Evolutionary conservation across 495 filamentous ascomycete genomes (phyloP), one percentile per base, ranked within the genome.

Genomic region (Lasiosphaeris hirsuta): DNA sequence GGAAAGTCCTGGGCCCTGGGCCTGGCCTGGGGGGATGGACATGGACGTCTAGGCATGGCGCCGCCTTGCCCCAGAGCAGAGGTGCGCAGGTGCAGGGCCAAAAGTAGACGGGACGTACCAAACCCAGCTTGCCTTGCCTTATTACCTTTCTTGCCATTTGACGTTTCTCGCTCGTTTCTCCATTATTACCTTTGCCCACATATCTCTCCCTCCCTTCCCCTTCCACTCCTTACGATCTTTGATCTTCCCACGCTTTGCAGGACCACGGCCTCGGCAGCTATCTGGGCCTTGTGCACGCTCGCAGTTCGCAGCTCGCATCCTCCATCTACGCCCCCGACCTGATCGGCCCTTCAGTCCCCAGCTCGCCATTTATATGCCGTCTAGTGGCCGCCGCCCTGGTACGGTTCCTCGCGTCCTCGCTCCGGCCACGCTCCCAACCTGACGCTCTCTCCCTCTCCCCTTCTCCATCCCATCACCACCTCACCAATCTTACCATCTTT

Each of bases 131-230:
- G 59, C 63, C 58, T 57, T 63, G 45, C 54, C 60, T 57, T 63
- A 30, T 38, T 54, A 44, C 53, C 47, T 51, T 52, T 46, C 64
- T 59, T 63, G 56, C 54, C 51, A 64, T 63, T 66, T 59, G 63
- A 37, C 53, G 53, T 55, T 55, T 47, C 41, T 55, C 52, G 53
- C 53, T 30, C 39, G 23, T 44, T 8, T 9, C 40, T 17, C 18
- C 40, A n/a, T 17, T 23, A 17, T 17, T 45, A 11, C 43, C 43
- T 17, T 23, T 11, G 35, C 52, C 63, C 68, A 69, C 69, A 65
- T 60, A 67, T 64, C 62, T 61, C 66, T 56, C 58, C 62, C 63
- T 66, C 65, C 51, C 57, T 43, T 65, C 63, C 63, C 65, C 63
- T 56, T 56, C 54, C 35, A 54, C 63, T 57, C 30, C 18, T 47